These are phyloP conservation scores for Fusarium sp. DNA, from an alignment of 2,329 filamentous ascomycete species.

Conservation along the genomic window DNA sequence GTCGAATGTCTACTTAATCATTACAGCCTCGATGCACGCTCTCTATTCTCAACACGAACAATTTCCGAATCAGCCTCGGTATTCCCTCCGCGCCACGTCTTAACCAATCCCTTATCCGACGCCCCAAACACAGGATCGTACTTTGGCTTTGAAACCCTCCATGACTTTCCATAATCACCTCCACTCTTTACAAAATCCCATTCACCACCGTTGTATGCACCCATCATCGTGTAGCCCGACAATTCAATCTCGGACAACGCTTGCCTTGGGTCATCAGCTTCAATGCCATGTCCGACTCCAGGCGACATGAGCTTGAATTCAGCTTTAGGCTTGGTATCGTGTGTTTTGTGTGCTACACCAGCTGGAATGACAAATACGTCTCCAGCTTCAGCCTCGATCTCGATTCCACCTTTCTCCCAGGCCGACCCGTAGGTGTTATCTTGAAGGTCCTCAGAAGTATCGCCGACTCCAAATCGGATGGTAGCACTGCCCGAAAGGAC, in stretches of 20 bases:
- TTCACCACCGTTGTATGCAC: slow-evolving; percentile 60
- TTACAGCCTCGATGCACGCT: slow-evolving; percentile 4
- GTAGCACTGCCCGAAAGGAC: slow-evolving; percentile 67
- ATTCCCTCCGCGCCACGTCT: slow-evolving; percentile 33
- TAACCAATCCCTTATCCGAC: slow-evolving; percentile 11
- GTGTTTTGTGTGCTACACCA: slow-evolving; percentile 69
- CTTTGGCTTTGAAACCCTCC: slow-evolving; percentile 40
- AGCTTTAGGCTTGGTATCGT: slow-evolving; percentile 56
- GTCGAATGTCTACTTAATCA: too few relatives aligned
- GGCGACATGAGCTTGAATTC: slow-evolving; percentile 59
- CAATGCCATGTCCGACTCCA: slow-evolving; percentile 57
- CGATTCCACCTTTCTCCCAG: slow-evolving; percentile 64
- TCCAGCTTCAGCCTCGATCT: slow-evolving; percentile 63
- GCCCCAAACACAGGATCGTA: slow-evolving; percentile 40
- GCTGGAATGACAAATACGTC: slow-evolving; percentile 73
- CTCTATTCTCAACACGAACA: slow-evolving; percentile 19
- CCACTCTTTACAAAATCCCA: slow-evolving; percentile 44
- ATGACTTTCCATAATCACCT: slow-evolving; percentile 39
- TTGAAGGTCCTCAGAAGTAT: slow-evolving; percentile 58
- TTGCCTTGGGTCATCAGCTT: slow-evolving; percentile 53
- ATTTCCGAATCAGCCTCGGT: not conserved
- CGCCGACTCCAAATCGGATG: slow-evolving; percentile 69
- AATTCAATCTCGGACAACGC: slow-evolving; percentile 57
- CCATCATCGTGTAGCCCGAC: slow-evolving; percentile 57
- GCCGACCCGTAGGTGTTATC: slow-evolving; percentile 57